Conservation (phyloP, 768 basidiomycete genomes). For the Rhodotorula babjevae region DNA sequence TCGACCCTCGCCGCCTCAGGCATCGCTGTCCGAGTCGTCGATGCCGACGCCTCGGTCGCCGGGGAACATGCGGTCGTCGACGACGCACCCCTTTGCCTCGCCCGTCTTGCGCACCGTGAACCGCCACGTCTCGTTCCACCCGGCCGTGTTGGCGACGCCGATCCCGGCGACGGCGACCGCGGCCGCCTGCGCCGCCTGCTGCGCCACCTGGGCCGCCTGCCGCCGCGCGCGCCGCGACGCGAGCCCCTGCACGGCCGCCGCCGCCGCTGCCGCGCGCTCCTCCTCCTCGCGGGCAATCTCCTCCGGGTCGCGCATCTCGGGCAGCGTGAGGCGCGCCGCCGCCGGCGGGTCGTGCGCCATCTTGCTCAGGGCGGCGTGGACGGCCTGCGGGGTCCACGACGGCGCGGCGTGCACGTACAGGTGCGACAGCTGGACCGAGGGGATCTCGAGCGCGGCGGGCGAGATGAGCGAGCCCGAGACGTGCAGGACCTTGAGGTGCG, state of each 20-base stretch:
- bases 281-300: background rate
- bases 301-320: slow-evolving; percentile 25
- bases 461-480: slow-evolving; percentile 30
- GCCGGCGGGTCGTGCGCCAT: slow-evolving; percentile 20
- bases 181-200: background rate
- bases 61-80: slow-evolving; percentile 6
- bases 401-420: slow-evolving; percentile 26
- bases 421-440: slow-evolving; percentile 16
- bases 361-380: slow-evolving; percentile 25
- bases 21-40: background rate
- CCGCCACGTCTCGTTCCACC: slow-evolving; percentile 35
- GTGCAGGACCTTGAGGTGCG: slow-evolving; percentile 24
- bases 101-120: slow-evolving; percentile 31
- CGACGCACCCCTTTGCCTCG: slow-evolving; percentile 28
- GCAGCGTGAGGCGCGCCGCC: slow-evolving; percentile 23
- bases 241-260: background rate
- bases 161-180: background rate
- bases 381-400: slow-evolving; percentile 25
- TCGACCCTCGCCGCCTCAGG: background rate
- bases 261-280: background rate
- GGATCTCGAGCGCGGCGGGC: slow-evolving; percentile 20
- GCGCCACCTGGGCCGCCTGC: background rate
- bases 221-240: background rate
- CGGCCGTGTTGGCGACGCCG: background rate
- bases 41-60: background rate